A percentile compares a stretch with the other conserved stretches of the same genome.
phyloP scores from a whole-genome alignment of 805 yeast genomes.

The Suhomyces sp. region DNA sequence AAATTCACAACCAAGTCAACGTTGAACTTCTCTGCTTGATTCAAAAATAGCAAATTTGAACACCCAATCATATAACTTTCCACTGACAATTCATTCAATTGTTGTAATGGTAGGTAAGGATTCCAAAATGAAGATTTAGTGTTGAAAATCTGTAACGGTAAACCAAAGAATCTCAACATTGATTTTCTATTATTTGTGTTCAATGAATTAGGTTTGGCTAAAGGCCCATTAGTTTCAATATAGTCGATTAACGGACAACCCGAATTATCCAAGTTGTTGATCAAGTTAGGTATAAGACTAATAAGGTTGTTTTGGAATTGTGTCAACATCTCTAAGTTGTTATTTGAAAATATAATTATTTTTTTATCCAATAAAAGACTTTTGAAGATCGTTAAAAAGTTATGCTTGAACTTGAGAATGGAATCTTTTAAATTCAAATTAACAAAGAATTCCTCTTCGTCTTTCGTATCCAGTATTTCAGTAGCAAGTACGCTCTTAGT shows the following conservation, averaged over 20 bases:
- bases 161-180: slow-evolving; percentile 73
- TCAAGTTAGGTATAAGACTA: slow-evolving; percentile 76
- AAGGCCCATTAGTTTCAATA: slow-evolving; percentile 45
- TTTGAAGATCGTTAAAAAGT: slow-evolving; percentile 67
- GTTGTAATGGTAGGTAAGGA: slow-evolving; percentile 94
- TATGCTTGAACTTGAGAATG: slow-evolving; percentile 54
- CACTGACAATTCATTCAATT: slow-evolving; percentile 66
- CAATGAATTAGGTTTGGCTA: slow-evolving; percentile 62
- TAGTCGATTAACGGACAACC: slow-evolving; percentile 73
- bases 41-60: slow-evolving; percentile 76
- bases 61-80: slow-evolving; percentile 77
- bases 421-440: slow-evolving; percentile 72
- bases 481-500: not conserved
- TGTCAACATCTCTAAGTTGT: slow-evolving; percentile 76
- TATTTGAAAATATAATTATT: slow-evolving; percentile 69
- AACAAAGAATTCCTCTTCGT: slow-evolving; percentile 41
- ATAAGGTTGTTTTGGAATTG: slow-evolving; percentile 80
- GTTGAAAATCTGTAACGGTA: slow-evolving; percentile 84
- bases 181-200: slow-evolving; percentile 77
- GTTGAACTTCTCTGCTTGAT: slow-evolving; percentile 52
- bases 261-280: slow-evolving; percentile 67
- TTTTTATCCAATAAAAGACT: slow-evolving; percentile 72
- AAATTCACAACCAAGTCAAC: slow-evolving; percentile 74
- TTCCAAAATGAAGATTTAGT: slow-evolving; percentile 79
- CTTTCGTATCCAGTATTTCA: slow-evolving; percentile 15